Evolutionary conservation across 2,329 filamentous ascomycete genomes (phyloP), one percentile per base, ranked within the genome.

Genomic region (Fusarium buharicum): DNA sequence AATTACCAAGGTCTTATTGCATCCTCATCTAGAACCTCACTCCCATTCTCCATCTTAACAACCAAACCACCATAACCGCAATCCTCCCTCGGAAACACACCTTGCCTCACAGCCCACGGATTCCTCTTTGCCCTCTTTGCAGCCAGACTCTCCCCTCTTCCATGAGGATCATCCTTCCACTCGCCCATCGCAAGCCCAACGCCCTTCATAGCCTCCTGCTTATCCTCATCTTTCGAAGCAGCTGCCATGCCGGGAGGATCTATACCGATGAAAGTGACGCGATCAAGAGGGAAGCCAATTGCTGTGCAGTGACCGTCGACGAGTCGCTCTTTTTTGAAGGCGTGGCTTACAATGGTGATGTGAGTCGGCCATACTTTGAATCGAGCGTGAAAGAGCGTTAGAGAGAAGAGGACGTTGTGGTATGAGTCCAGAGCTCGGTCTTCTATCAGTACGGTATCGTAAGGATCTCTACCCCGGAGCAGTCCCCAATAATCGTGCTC

Each of bases 391-490:
- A 85, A 86, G 31, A 77, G 72, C 14, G 80, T 67, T 3, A 96
- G 79, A 12, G 89, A 90, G 73, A 93, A 93, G 14, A 96, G 77
- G 6, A 97, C 77, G 72, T 97, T 97, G 72, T 93, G 89, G 71
- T 92, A 94, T 2, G 90, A 94, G 75, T 97, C 93, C 1, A 94
- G 86, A 0, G 93, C 92, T 50, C 84, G 82, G 9, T 88, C 83
- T 71, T 97, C 93, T 3, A 86, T 70, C 0, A 85, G 71, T 16
- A 92, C 78, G 8, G 50, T 57, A 17, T 54, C 14, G 2, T 18
- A n/a, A 1, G 50, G 37, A 3, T 59, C 39, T 3, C 41, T 40
- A 13, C 62, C 40, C 2, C 72, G 51, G 7, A 81, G 47, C 12
- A 81, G 68, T 11, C 64, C 72, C 72, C 83, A 86, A 62, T 80